Base-by-base conservation (phyloP, 805 yeast genomes). In the Wickerhamiella shivajii region DNA sequence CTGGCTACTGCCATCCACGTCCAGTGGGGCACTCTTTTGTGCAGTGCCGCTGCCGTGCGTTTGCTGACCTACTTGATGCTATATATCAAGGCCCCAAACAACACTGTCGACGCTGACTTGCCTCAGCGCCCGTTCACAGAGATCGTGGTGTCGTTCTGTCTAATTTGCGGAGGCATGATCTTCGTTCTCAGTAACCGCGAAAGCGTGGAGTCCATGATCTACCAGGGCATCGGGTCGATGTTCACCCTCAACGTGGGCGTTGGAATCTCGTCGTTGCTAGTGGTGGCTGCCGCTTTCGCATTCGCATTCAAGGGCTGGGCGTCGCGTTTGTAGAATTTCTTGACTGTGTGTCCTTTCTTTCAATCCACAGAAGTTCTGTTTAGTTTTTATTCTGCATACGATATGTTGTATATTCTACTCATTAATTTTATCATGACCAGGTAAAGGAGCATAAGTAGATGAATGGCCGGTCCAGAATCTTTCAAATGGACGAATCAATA, bases 171-270 rank as follows among this genome's bases (percentile, higher is more conserved):
- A 29, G 98, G 98, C 7, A 56, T 79, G 41, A 74, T 90, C 18
- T 90, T 90, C 53, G 83, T 85, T 85, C 81, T 83, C 54, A 74
- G 90, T 36, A 79, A 92, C 27, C 87, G 80, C 49, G 92, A 90
- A 45, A 71, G 80, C 5, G 72, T 90, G 20, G 72, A 70, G 45
- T 85, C 81, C 14, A 64, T 84, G 59, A 81, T 80, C 45, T 81
- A 73, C 54, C 66, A 84, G 46, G 93, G 93, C 3, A 63, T 74
- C 39, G 80, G 90, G 18, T 63, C 75, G 33, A 85, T 90, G 96
- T 87, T 90, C 57, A 79, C 90, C 1, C 68, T 87, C 50, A 90
- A 87, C 52, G 69, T 87, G 23, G 69, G 78, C 39, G 77, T 90
- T 38, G 97, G 97, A 8, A 38, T 72, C 29, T 66, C 77, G 22